Conservation (phyloP, 1,284 basidiomycete genomes). For the Malassezia japonica region DNA sequence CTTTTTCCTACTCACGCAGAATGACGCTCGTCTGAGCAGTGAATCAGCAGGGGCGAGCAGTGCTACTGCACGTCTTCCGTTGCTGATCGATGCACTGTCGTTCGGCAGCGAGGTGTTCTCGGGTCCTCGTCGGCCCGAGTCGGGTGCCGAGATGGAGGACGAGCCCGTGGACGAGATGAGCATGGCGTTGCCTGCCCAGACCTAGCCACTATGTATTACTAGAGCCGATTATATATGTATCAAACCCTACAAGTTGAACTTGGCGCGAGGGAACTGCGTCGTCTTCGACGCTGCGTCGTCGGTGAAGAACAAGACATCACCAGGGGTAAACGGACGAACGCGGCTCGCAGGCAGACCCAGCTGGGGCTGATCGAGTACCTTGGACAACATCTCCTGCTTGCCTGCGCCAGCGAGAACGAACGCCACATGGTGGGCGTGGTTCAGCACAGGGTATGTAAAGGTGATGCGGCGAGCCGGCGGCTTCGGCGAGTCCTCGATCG, state of each 20-base stretch:
- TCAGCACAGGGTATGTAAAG: conserved; percentile 47
- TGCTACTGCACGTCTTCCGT: conserved; percentile 21
- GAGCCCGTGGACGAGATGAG: conserved; percentile 2
- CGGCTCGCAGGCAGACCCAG: conserved; percentile 69
- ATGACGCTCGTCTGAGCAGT: conserved; percentile 1
- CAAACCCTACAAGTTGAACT: conserved; percentile 8
- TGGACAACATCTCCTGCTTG: conserved; percentile 69
- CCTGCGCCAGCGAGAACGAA: conserved; percentile 77
- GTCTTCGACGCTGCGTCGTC: conserved; percentile 35
- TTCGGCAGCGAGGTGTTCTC: conserved; percentile 26
- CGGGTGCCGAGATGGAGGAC: neutral
- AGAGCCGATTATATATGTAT: neutral
- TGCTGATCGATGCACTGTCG: conserved; percentile 32
- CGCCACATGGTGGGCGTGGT: conserved; percentile 62
- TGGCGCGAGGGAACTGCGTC: conserved; percentile 22
- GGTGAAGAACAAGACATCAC: conserved; percentile 50
- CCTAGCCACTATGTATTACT: neutral
- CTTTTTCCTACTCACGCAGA: too few relatives aligned
- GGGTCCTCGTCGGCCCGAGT: neutral
- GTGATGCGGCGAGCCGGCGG: conserved; percentile 74
- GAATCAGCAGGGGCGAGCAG: neutral
- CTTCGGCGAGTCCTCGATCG: conserved; percentile 84
- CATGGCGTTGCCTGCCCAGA: conserved; percentile 3
- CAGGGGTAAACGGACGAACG: conserved; percentile 69
- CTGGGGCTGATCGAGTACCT: conserved; percentile 71